Percentiles rank a stretch among this genome's conserved stretches.
Conservation (phyloP, 495 filamentous ascomycete species). For the Xylaria telfairii region DNA sequence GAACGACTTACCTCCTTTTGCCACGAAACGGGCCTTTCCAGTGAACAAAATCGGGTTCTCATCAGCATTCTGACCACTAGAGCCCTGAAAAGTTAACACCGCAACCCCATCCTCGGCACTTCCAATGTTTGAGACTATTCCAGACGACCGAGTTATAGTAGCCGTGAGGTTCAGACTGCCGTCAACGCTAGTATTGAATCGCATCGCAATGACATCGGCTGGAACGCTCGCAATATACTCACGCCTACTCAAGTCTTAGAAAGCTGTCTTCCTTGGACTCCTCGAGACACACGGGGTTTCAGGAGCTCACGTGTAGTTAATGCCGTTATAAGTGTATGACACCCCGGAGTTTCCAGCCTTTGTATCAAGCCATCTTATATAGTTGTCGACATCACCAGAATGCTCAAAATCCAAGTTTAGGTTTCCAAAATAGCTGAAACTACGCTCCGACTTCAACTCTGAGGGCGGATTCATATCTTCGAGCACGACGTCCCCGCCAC, state of each 20-base stretch:
- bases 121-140: slow-evolving; percentile 4
- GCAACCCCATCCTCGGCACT: slow-evolving; percentile 2
- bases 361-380: slow-evolving; percentile 50
- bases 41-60: slow-evolving; percentile 45
- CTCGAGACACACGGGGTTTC: not conserved
- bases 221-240: slow-evolving; percentile 49
- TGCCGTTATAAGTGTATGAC: slow-evolving; percentile 19
- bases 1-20: slow-evolving; percentile 30
- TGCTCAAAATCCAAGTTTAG: slow-evolving; percentile 55
- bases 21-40: slow-evolving; percentile 35
- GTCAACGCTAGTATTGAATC: slow-evolving; percentile 40
- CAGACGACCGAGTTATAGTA: slow-evolving; percentile 24
- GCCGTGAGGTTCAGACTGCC: slow-evolving; percentile 23
- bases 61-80: slow-evolving; percentile 40
- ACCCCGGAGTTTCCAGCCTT: slow-evolving; percentile 18
- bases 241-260: slow-evolving; percentile 10
- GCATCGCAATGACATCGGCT: slow-evolving; percentile 44
- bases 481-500: slow-evolving; percentile 50
- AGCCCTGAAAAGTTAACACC: slow-evolving; percentile 45
- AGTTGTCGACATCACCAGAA: slow-evolving; percentile 37
- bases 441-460: slow-evolving; percentile 45
- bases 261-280: not conserved
- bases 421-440: slow-evolving; percentile 55
- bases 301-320: slow-evolving; percentile 21
- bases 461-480: slow-evolving; percentile 49